These are phyloP conservation scores for Speleostelium caveatum DNA, from an alignment of 78 protist genomes.

Conservation along the genomic window DNA sequence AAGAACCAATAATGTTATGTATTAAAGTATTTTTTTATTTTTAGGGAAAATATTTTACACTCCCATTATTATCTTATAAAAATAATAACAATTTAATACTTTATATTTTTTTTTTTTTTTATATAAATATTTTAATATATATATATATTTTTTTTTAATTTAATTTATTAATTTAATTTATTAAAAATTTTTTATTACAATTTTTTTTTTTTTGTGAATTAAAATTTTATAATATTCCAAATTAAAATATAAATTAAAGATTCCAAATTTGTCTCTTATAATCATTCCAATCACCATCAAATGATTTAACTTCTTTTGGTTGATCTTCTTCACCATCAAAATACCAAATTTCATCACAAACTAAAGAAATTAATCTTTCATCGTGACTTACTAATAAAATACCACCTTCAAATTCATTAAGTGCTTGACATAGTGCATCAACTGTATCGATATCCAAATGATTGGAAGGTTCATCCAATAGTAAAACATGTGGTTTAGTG, in stretches of 20 bases:
- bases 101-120: no score
- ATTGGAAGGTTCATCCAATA: constrained; percentile 98
- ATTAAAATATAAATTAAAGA: background rate
- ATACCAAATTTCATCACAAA: constrained; percentile 87
- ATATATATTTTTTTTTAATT: no score
- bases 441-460: constrained; percentile 94
- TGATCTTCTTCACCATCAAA: constrained; percentile 67
- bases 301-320: constrained; percentile 53
- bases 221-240: no score
- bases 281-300: constrained; percentile 81
- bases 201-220: no score
- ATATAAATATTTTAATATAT: no score
- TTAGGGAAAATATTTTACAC: background rate
- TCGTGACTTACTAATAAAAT: constrained; percentile 90
- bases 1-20: no score
- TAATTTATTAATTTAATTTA: no score
- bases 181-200: no score
- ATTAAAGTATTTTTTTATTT: no score
- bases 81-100: background rate
- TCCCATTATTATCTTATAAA: no score
- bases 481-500: constrained; percentile 87
- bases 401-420: constrained; percentile 87
- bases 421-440: constrained; percentile 84
- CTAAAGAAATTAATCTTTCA: constrained; percentile 78
- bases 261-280: constrained; percentile 53